These are phyloP conservation scores for Colletotrichum noveboracense DNA, from an alignment of 2,329 filamentous ascomycete genomes.

Conservation along the genomic window DNA sequence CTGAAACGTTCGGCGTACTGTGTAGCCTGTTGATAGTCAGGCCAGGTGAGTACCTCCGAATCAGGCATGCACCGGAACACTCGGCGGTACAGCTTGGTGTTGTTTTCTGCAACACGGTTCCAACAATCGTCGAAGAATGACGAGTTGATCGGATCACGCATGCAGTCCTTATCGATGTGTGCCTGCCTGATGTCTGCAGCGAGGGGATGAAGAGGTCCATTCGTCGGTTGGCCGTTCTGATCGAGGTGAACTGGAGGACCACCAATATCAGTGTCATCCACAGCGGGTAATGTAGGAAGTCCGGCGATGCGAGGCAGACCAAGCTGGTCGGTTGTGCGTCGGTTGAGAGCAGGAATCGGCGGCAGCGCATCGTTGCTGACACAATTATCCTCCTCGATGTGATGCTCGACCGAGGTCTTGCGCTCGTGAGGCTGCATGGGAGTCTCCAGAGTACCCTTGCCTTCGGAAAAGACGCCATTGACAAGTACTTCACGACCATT, in stretches of 20 bases:
- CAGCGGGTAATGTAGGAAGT: slow-evolving; percentile 70
- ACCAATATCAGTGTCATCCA: slow-evolving; percentile 83
- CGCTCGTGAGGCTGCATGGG: slow-evolving; percentile 51
- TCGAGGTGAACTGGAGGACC: slow-evolving; percentile 69
- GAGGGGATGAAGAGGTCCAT: slow-evolving; percentile 54
- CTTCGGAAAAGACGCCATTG: slow-evolving; percentile 66
- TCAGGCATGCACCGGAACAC: slow-evolving; percentile 98
- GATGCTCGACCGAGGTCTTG: slow-evolving; percentile 24
- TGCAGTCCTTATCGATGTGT: slow-evolving; percentile 85
- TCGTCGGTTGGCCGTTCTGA: slow-evolving; percentile 52
- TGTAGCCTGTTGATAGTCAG: slow-evolving; percentile 85
- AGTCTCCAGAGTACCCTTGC: slow-evolving; percentile 61
- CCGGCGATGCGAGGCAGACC: slow-evolving; percentile 73
- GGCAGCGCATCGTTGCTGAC: slow-evolving; percentile 57
- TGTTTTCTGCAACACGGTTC: slow-evolving; percentile 88
- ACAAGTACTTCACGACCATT: slow-evolving; percentile 75
- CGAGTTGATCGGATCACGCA: slow-evolving; percentile 86
- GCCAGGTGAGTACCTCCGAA: slow-evolving; percentile 91
- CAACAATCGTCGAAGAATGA: slow-evolving; percentile 88
- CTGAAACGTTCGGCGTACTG: slow-evolving; percentile 81
- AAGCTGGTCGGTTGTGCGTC: slow-evolving; percentile 69
- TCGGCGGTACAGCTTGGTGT: slow-evolving; percentile 90
- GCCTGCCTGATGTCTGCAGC: slow-evolving; percentile 75
- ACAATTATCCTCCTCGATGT: slow-evolving; percentile 24
- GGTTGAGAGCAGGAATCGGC: slow-evolving; percentile 60